Conservation (phyloP, 2,329 filamentous ascomycete species). For the Alternaria postmessia region DNA sequence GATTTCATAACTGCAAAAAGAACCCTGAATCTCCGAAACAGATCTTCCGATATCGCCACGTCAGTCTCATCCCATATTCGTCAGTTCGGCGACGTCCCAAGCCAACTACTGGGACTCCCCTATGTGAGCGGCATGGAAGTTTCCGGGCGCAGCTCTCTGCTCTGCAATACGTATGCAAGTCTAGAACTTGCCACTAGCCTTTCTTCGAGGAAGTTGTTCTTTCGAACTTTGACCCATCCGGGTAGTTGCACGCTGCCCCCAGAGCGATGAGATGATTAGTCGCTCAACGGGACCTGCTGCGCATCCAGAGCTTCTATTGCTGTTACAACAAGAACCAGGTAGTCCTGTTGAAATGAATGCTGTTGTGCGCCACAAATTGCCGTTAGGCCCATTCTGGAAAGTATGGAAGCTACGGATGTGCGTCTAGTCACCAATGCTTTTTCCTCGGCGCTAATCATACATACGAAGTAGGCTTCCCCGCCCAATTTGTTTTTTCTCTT, state of each 20-base stretch:
- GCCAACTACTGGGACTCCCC: rapidly evolving
- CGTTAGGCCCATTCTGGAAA: neutral
- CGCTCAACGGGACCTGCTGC: neutral
- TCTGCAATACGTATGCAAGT: neutral
- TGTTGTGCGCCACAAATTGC: neutral
- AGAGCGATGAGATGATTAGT: neutral
- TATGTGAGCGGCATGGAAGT: neutral
- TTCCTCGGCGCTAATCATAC: neutral
- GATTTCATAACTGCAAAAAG: neutral
- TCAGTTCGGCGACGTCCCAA: neutral
- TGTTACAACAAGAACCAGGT: neutral
- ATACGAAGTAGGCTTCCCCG: neutral
- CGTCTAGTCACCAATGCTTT: neutral
- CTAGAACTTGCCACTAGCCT: neutral
- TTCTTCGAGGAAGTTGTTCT: neutral
- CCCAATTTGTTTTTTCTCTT: neutral
- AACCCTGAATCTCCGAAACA: rapidly evolving
- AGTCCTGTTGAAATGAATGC: neutral
- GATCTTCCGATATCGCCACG: neutral
- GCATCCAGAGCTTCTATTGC: neutral
- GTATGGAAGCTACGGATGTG: neutral
- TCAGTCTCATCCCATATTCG: rapidly evolving
- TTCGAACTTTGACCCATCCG: neutral
- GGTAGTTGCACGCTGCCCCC: neutral
- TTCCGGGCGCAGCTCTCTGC: neutral